Evolutionary conservation across 192 early-diverging fungal genomes (phyloP).

Genomic region (Mortierella alpina): DNA sequence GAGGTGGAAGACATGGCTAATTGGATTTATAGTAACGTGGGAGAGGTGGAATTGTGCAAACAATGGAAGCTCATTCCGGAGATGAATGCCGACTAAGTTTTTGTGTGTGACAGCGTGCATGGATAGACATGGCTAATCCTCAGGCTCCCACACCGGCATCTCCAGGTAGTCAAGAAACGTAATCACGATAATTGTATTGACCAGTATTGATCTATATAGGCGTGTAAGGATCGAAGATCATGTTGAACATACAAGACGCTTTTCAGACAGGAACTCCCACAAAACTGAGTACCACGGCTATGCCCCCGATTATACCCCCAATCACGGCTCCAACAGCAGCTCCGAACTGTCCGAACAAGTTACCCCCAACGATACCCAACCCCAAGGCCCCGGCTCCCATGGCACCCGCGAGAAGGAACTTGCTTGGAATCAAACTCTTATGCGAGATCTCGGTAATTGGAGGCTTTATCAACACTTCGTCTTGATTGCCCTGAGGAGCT

Average conservation of each 20-base stretch:
- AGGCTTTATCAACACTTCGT: neutral
- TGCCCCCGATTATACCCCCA: constrained; percentile 12
- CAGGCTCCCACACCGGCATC: no score
- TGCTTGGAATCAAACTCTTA: constrained; percentile 7
- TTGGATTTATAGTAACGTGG: neutral
- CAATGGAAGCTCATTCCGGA: constrained; percentile 7
- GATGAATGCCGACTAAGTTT: constrained; percentile 16
- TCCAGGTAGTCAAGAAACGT: no score
- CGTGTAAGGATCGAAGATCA: neutral
- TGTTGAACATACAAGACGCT: neutral
- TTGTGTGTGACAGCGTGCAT: neutral
- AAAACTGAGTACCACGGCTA: constrained; percentile 1
- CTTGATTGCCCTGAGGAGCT: neutral
- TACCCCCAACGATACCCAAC: constrained; percentile 6
- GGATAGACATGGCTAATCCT: no score
- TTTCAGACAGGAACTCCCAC: constrained; percentile 11
- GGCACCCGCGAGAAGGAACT: neutral
- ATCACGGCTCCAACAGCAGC: constrained; percentile 11
- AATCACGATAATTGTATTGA: neutral
- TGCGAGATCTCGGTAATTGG: neutral
- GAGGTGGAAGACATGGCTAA: neutral
- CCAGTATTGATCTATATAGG: neutral
- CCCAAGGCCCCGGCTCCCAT: constrained; percentile 10
- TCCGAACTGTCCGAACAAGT: constrained; percentile 10
- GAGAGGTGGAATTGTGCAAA: neutral